Base-by-base conservation (phyloP, 2,329 filamentous ascomycete species). In the Leptographium lundbergii region DNA sequence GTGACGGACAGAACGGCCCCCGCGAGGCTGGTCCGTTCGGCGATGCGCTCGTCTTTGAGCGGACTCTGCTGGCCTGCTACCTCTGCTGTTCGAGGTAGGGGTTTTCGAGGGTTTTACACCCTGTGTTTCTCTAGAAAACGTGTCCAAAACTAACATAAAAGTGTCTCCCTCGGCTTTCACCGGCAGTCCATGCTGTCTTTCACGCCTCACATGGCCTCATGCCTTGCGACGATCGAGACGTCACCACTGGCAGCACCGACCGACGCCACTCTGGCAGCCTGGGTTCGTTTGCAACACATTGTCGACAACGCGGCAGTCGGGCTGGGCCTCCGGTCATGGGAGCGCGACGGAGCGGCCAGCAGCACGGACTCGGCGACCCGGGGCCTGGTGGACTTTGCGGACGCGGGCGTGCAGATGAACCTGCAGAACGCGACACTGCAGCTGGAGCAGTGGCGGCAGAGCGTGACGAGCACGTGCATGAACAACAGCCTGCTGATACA, bases 401-500 rank as follows among this genome's bases (percentile, higher is more conserved):
- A 60, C 25, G 50, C 59, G 25, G 34, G 22, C 19, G 34, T 56
- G n/a, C 61, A 61, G 54, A 24, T 27, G n/a, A 36, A 48, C n/a
- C 57, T 61, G 3, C 56, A 58, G 42, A 45, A 58, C 4, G 51
- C 57, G 4, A 58, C 57, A 10, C 36, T 19, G 13, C 55, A 58
- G 32, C 45, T 63, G 3, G 56, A 59, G 45, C 54, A 61, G 29
- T 63, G 62, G 62, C 56, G 56, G 17, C 19, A 56, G 9, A 47
- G 36, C 7, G 32, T 19, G 19, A n/a, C 17, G 22, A n/a, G 56
- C 17, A 50, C 52, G 0, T 59, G 52, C 56, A 54, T 63, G 56
- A 62, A 59, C 7, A 61, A 63, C 47, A 45, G 57, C 47, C 59
- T 63, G 2, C 52, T 63, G 22, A 61, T 62, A 13, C 59, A 62